Percentiles rank a stretch among this genome's conserved stretches.
phyloP scores from a whole-genome alignment of 768 basidiomycete species.

The Saitozyma sp. region DNA sequence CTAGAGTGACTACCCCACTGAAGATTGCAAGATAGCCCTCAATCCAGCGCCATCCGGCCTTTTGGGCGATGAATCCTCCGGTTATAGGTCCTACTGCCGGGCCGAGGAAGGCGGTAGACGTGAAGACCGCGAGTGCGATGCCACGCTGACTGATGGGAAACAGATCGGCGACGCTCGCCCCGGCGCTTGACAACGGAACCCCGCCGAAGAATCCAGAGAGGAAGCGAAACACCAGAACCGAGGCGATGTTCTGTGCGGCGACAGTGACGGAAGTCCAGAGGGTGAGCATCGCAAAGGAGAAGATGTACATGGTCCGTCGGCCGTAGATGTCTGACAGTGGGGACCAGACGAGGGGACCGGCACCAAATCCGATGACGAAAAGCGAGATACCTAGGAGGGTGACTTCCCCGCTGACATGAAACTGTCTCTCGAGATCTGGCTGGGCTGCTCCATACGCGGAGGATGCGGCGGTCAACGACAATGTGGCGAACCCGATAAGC shows the following conservation, averaged over 20 bases:
- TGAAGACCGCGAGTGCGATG: conserved; percentile 36
- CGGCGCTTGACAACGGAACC: conserved; percentile 51
- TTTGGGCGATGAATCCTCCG: conserved; percentile 47
- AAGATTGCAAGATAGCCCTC: conserved; percentile 42
- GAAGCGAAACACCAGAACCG: conserved; percentile 51
- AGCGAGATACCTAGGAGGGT: neutral
- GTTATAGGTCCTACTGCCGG: conserved; percentile 44
- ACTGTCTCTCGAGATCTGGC: neutral
- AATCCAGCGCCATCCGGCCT: conserved; percentile 47
- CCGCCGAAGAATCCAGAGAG: conserved; percentile 50
- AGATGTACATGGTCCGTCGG: conserved; percentile 49
- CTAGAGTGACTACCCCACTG: conserved; percentile 26
- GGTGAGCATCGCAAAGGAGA: conserved; percentile 48
- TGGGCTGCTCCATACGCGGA: too few relatives aligned
- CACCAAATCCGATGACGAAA: neutral
- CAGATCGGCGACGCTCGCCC: conserved; percentile 43
- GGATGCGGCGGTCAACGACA: too few relatives aligned
- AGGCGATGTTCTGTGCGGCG: conserved; percentile 46
- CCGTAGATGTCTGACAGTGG: conserved; percentile 51
- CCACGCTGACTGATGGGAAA: conserved; percentile 34
- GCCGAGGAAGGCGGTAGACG: conserved; percentile 39
- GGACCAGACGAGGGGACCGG: conserved; percentile 35
- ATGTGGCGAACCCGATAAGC: too few relatives aligned
- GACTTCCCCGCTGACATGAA: neutral
- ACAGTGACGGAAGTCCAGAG: conserved; percentile 47